Conservation (phyloP, 2,329 filamentous ascomycete species). For the Aureobasidium sp. region DNA sequence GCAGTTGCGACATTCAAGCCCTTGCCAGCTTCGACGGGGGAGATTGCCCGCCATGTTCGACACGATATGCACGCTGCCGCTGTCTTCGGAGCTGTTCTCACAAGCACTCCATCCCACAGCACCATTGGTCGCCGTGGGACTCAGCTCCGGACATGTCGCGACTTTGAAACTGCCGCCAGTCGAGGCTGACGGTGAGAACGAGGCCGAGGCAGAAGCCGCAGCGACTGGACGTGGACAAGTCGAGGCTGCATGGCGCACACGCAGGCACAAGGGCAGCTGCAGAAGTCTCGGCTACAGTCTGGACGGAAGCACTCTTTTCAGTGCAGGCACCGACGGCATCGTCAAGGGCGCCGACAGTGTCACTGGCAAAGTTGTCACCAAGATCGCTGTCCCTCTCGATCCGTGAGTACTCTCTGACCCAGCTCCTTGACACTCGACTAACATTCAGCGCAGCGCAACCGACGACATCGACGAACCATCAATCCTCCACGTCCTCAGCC, state of each 20-base stretch:
- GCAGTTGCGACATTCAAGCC: constrained; percentile 1
- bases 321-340: constrained; percentile 55
- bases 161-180: constrained; percentile 66
- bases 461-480: constrained; percentile 63
- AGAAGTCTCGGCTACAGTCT: constrained; percentile 69
- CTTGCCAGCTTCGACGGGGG: constrained; percentile 1
- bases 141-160: constrained; percentile 79
- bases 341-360: constrained; percentile 54
- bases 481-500: constrained; percentile 74
- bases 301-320: constrained; percentile 64
- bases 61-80: constrained; percentile 81
- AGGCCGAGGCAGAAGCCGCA: constrained; percentile 40
- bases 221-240: constrained; percentile 66
- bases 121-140: constrained; percentile 77
- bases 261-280: constrained; percentile 90
- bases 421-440: not conserved
- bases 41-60: constrained; percentile 61
- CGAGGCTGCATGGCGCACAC: constrained; percentile 77
- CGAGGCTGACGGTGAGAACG: constrained; percentile 40
- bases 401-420: constrained; percentile 29
- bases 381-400: constrained; percentile 65
- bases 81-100: constrained; percentile 78
- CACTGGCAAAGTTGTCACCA: constrained; percentile 65
- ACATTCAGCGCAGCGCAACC: constrained; percentile 29
- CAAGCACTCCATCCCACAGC: constrained; percentile 80